Percentiles rank a stretch among this genome's conserved stretches.
Conservation (phyloP, 2,329 filamentous ascomycete species). For the Metarhizium album region DNA sequence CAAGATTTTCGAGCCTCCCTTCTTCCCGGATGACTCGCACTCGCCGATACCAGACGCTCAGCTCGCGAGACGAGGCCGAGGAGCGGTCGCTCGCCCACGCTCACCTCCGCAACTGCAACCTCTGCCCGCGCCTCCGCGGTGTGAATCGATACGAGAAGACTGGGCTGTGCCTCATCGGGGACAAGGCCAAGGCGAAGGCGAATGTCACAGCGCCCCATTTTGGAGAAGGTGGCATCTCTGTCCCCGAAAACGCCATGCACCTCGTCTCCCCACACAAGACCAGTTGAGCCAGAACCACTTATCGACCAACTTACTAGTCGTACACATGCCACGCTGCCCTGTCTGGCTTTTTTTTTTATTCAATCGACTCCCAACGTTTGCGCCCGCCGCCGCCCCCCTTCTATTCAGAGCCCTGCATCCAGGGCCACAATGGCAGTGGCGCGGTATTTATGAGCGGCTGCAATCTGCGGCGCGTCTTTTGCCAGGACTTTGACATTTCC, state of each 20-base stretch:
- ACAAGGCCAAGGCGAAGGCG: conserved; percentile 69
- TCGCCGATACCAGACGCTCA: conserved; percentile 60
- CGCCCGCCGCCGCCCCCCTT: no score
- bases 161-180: conserved; percentile 67
- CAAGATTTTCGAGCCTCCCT: conserved; percentile 30
- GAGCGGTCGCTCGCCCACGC: conserved; percentile 66
- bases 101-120: conserved; percentile 68
- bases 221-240: conserved; percentile 48
- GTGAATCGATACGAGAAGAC: conserved; percentile 74
- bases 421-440: conserved; percentile 71
- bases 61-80: conserved; percentile 55
- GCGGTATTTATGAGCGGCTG: conserved; percentile 72
- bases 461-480: conserved; percentile 65
- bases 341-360: background rate
- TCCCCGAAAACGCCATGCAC: background rate
- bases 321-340: background rate
- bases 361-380: background rate
- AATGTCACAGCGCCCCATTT: conserved; percentile 81
- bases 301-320: background rate
- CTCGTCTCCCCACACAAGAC: background rate
- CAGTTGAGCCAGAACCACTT: background rate
- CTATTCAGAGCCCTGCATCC: conserved; percentile 60
- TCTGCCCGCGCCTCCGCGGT: conserved; percentile 66
- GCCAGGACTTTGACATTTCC: conserved; percentile 75
- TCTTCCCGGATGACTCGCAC: conserved; percentile 65